Base-by-base conservation (phyloP, 805 yeast genomes). In the Saccharomycopsis babjevae region DNA sequence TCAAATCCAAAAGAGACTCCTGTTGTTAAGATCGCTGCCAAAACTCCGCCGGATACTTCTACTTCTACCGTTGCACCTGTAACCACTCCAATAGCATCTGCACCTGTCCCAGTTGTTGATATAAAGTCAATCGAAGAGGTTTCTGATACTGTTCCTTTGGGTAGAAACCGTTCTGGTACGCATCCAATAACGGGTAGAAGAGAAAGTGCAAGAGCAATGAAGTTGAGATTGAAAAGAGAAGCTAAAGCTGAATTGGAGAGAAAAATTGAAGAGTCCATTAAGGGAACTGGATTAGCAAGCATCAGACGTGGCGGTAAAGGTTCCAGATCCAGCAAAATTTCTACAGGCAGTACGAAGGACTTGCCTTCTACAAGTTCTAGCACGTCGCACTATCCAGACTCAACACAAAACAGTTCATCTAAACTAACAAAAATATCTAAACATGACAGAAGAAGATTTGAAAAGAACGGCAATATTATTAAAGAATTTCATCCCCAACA, bases 401-500 rank as follows among this genome's bases (percentile, higher is more conserved):
- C 52, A 25, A 22, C 32, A 22, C 52, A 46, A 32, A 22, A 13
- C 32, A 28, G n/a, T 13, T 10, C 25, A 6, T 46, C 28, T 22
- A 52, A 55, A 11, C 16, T 43, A 10, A 60, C 40, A 5, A 60
- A 57, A 30, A 13, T 62, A 3, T 39, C 64, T 8, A 56, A 39
- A 28, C 58, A 59, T 30, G 64, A 61, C 13, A 57, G 56, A 43
- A 25, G 54, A 25, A 59, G 50, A 42, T 16, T 59, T 10, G 62
- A 62, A 11, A 56, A 54, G 22, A 58, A 56, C 15, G 43, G 54
- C 40, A 57, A 59, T 28, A 38, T 52, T 8, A 34, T 59, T 5
- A 57, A 54, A 25, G 64, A 62, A 36, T 50, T 42, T 30, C 38
- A 54, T 6, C 55, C 65, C 1, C 58, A 62, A 20, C 61, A 57